Evolutionary conservation across 306 rosid species (phyloP).

Genomic region (Sechiopsis laciniata): DNA sequence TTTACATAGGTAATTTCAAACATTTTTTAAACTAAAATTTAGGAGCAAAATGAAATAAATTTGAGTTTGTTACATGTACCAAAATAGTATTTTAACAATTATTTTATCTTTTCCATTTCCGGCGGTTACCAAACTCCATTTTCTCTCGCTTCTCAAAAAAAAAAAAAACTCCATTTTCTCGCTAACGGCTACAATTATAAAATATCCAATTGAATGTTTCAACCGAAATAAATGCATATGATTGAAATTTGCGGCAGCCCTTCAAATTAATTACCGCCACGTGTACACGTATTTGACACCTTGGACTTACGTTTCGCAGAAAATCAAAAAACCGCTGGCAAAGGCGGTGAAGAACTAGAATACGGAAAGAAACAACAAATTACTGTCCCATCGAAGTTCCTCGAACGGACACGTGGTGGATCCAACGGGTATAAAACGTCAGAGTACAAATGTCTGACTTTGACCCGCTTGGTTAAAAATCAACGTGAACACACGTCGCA

Average conservation of each 20-base stretch:
- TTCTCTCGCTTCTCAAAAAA: no score
- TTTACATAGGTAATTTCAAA: no score
- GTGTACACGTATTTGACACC: not conserved
- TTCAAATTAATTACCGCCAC: not conserved
- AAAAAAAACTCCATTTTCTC: not conserved
- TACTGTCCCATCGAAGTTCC: not conserved
- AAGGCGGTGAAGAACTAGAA: not conserved
- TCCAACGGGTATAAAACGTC: not conserved
- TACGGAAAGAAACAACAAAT: not conserved
- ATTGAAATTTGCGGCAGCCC: not conserved
- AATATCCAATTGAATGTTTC: not conserved
- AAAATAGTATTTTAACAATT: no score
- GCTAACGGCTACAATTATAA: conserved; percentile 6
- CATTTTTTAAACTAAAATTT: no score
- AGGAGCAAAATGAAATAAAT: no score
- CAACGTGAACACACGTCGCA: not conserved
- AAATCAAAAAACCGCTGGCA: not conserved
- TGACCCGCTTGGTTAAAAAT: not conserved
- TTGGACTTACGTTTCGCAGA: not conserved
- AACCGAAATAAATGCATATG: not conserved
- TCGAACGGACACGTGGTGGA: not conserved
- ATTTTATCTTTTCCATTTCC: not conserved
- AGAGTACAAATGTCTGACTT: not conserved
- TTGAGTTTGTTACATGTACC: no score
- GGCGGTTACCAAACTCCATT: conserved; percentile 6